A percentile compares a stretch with the other conserved stretches of the same genome.
phyloP scores from a whole-genome alignment of 345 rosid genomes.

The Gossypium bickii region DNA sequence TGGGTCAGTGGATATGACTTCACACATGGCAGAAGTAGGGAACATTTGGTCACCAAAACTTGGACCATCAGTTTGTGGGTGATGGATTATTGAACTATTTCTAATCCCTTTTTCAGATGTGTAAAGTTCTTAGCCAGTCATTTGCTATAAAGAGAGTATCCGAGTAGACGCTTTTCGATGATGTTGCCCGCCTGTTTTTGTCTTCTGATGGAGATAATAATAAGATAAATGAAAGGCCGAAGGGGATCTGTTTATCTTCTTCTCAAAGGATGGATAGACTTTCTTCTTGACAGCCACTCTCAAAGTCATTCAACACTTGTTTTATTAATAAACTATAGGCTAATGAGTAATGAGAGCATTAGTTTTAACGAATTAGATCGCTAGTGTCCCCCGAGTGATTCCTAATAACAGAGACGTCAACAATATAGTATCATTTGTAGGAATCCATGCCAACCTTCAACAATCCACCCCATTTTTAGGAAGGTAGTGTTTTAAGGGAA shows the following conservation, averaged over 20 bases:
- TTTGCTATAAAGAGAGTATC: neutral
- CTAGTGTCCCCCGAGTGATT: too few relatives aligned
- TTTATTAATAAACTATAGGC: too few relatives aligned
- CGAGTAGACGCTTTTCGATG: constrained; percentile 1
- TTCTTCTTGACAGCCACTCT: neutral
- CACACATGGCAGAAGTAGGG: constrained; percentile 28
- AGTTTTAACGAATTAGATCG: too few relatives aligned
- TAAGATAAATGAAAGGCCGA: neutral
- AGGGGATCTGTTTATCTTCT: neutral
- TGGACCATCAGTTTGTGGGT: neutral
- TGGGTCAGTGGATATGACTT: constrained; percentile 45
- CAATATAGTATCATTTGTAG: too few relatives aligned
- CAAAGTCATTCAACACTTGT: neutral
- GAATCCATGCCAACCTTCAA: too few relatives aligned
- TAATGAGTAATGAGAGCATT: too few relatives aligned
- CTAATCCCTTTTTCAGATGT: constrained; percentile 16
- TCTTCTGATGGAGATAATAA: neutral
- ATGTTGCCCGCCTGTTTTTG: neutral
- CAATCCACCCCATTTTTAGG: too few relatives aligned
- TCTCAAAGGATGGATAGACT: neutral
- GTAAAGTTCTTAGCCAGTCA: constrained; percentile 27
- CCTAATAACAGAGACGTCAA: too few relatives aligned
- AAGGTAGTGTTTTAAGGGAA: too few relatives aligned
- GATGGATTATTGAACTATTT: neutral
- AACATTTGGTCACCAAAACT: neutral